Evolutionary conservation across 768 basidiomycete species (phyloP), one percentile per base, ranked within the genome.

Genomic region (Trichaptum fuscoviolaceum): DNA sequence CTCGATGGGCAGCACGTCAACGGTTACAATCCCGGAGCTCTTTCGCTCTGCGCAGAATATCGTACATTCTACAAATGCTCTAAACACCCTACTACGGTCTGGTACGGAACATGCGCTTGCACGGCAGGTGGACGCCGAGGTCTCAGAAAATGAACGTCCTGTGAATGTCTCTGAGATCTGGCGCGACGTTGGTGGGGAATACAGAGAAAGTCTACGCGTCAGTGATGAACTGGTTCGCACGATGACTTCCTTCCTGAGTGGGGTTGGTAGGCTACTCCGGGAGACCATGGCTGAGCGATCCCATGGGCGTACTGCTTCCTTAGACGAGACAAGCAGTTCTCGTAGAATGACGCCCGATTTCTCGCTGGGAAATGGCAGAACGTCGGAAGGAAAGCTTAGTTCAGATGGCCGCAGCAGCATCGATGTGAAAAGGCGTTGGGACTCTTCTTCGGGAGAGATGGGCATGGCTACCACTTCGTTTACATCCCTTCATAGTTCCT

Each of bases 201-300:
- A 86, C 70, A 77, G 91, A 42, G 92, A 94, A 64, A 83, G 85
- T 63, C 69, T 91, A 69, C 80, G 88, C 71, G 83, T 86, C 65
- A 89, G 89, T 67, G 93, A 94, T 73, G 92, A 94, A 73, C 79
- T 93, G 60, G 88, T 93, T 3, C 79, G 93, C 65, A 87, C 85
- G 7, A 79, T 91, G 74, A 94, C 92, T 8, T 87, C 86, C 57
- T 85, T 94, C 67, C 75, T 94, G 69, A 77, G 93, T n/a, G 88
- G 89, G 35, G 81, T 90, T 7, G 91, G 93, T 35, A 85, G 84
- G 74, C 80, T 89, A 12, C 74, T 93, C 67, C 82, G 86, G 67
- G 92, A 93, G 64, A 74, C 81, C 25, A 76, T 76, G 30, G 66
- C 76, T 63, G 72, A 74, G 12, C 78, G 76, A 24, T 78, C 78